phyloP scores from a whole-genome alignment of 2,329 filamentous ascomycete species.

The Leptodontidium sp. region DNA sequence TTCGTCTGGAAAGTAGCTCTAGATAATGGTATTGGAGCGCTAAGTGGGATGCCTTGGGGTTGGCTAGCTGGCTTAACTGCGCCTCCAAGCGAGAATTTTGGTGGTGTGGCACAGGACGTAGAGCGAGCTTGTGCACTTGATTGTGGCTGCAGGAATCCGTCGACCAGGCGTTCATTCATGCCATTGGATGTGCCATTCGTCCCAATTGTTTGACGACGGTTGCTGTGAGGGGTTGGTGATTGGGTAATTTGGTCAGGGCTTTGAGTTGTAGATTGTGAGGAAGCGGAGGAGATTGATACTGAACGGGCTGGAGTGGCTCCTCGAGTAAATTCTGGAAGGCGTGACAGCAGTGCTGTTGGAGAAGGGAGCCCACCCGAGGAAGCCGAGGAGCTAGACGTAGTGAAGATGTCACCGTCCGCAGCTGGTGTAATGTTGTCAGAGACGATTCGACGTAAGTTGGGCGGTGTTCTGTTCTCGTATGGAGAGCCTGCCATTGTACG shows the following conservation, averaged over 20 bases:
- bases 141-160: not conserved
- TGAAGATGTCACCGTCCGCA: not conserved
- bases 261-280: not conserved
- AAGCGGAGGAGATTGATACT: too few relatives aligned
- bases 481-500: not conserved
- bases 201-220: not conserved
- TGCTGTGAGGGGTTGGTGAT: not conserved
- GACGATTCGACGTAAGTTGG: not conserved
- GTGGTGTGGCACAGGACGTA: not conserved
- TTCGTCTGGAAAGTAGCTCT: not conserved
- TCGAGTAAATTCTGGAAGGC: not conserved
- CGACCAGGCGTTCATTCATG: not conserved
- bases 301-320: not conserved
- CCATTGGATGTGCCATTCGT: not conserved
- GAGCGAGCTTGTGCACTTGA: not conserved
- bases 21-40: not conserved
- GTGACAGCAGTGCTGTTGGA: not conserved
- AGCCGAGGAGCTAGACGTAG: not conserved
- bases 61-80: not conserved
- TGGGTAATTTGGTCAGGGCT: not conserved
- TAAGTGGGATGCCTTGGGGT: not conserved
- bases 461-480: not conserved
- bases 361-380: not conserved
- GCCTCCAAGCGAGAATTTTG: not conserved
- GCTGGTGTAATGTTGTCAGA: not conserved